Base-by-base conservation (phyloP, 768 basidiomycete species). In the Bullera alba region DNA sequence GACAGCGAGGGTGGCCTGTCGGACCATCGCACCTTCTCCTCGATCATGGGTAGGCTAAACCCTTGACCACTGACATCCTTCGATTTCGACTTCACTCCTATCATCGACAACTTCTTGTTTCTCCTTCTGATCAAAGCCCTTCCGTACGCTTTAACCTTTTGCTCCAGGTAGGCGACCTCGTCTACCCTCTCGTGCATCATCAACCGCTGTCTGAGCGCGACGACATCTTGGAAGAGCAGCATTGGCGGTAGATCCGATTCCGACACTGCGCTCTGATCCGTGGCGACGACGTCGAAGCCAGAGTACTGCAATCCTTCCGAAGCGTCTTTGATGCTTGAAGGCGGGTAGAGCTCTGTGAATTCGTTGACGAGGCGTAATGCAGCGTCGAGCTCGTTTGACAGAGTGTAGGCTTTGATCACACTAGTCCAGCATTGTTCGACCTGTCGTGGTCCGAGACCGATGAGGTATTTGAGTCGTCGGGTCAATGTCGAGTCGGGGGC, bases 201-300 rank as follows among this genome's bases (percentile, higher is more conserved):
- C 25, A 90, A 71, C 23, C 83, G 77, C 51, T 87, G 79, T 67
- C 93, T 89, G 44, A 95, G 74, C 4, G 83, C 53, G 56, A 86
- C 83, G n/a, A 93, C 57, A 65, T 93, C 88, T 15, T 73, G 58
- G 66, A 90, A 93, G 12, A 80, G 77, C 19, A 93, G 60, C 34
- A 90, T 68, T 0, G 90, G 90, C 0, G 90, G 86, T 5, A 95
- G 83, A 21, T 78, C 65, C 58, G 88, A 84, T 64, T 95, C 91
- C 1, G 80, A 79, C 3, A 84, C 76, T 16, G 81, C 80, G 2
- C 76, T 71, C 0, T 73, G 69, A 4, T 82, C 78, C 2, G 79
- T 80, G 57, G 87, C 75, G 19, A 86, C 82, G 19, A 93, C 6
- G 71, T 66, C 2, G 75, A 78, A 58, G 78, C 82, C 16, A 59